Evolutionary conservation across 306 rosid species (phyloP).

Genomic region (Trichosanthes truncata): DNA sequence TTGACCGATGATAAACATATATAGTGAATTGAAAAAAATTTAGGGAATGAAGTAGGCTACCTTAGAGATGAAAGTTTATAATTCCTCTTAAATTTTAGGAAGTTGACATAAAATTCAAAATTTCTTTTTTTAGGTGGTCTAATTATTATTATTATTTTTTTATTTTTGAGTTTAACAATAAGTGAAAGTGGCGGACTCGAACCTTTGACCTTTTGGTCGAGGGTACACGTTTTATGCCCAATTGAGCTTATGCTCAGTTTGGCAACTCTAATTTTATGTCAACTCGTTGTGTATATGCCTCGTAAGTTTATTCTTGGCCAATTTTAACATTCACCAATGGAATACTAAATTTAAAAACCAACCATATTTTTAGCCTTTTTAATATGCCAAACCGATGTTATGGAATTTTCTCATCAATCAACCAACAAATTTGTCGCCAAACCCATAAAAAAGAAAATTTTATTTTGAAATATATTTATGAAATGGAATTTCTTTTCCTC

Average conservation of each 20-base stretch:
- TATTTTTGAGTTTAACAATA: no score
- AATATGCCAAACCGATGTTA: neutral
- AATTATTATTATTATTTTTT: neutral
- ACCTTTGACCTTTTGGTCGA: no score
- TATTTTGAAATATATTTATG: neutral
- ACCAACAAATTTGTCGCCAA: neutral
- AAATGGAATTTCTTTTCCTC: neutral
- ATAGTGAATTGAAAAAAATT: neutral
- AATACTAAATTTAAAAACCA: neutral
- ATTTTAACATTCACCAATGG: neutral
- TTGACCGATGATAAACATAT: neutral
- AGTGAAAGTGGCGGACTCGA: no score
- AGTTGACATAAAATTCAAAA: neutral
- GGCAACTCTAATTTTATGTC: neutral
- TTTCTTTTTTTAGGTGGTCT: neutral
- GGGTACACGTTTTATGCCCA: no score
- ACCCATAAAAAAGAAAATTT: neutral
- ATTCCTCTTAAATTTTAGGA: no score
- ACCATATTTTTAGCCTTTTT: neutral
- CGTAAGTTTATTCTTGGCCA: neutral
- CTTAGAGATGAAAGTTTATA: neutral
- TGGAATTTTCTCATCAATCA: neutral
- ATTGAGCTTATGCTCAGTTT: no score
- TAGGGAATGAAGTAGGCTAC: no score
- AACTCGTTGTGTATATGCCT: neutral